These are phyloP conservation scores for Infundibulicybe gibba DNA, from an alignment of 768 basidiomycete genomes.

Conservation along the genomic window DNA sequence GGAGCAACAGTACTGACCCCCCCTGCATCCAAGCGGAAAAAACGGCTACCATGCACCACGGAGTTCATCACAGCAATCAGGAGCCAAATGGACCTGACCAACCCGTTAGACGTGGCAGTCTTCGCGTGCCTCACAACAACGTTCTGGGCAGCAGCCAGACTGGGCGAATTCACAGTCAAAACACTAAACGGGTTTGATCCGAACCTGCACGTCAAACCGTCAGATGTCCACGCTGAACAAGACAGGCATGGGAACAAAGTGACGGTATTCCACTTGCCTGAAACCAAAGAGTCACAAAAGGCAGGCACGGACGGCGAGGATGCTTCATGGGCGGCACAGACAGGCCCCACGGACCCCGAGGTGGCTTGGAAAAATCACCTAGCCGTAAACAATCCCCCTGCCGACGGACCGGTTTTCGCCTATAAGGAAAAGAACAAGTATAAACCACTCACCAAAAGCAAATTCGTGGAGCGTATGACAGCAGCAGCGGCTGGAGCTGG, in stretches of 20 bases:
- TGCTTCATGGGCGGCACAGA: constrained; percentile 25
- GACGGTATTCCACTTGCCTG: constrained; percentile 16
- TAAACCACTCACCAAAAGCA: constrained; percentile 19
- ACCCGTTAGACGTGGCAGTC: constrained; percentile 28
- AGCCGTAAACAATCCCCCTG: constrained; percentile 21
- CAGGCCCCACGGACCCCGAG: constrained; percentile 17
- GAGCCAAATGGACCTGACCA: constrained; percentile 6
- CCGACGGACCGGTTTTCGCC: constrained; percentile 22
- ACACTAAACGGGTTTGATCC: constrained; percentile 25
- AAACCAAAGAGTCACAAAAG: constrained; percentile 14
- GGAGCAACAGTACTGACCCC: no score
- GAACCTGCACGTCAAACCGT: constrained; percentile 13
- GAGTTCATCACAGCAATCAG: no score
- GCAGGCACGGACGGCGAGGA: constrained; percentile 18
- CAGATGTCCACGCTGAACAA: not conserved
- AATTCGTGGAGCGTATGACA: constrained; percentile 16
- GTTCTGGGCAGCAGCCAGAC: constrained; percentile 28
- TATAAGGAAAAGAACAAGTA: constrained; percentile 10
- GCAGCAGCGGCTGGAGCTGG: constrained; percentile 6
- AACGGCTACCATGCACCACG: no score
- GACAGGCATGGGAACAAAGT: constrained; percentile 12
- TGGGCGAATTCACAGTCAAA: constrained; percentile 36
- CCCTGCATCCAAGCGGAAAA: no score
- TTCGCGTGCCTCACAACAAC: constrained; percentile 32
- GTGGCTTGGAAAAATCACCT: constrained; percentile 20